Evolutionary conservation across 345 rosid species (phyloP).

Genomic region (Psidium friedrichsthalianum): DNA sequence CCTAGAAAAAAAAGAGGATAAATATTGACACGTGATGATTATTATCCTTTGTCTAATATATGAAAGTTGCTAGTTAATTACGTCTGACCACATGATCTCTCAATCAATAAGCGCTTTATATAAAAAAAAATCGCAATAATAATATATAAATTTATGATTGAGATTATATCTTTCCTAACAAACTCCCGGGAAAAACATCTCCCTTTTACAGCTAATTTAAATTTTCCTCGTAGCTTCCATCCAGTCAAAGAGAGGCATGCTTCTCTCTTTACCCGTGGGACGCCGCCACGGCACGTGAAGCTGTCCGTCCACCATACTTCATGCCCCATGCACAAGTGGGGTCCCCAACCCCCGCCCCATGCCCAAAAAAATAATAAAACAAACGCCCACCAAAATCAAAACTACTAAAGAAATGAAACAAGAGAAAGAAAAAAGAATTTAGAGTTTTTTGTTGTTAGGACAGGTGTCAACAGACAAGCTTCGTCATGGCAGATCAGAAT

Average conservation of each 20-base stretch:
- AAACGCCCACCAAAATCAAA: not conserved
- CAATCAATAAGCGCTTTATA: no score
- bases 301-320: conserved; percentile 8
- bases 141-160: no score
- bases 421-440: not conserved
- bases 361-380: not conserved
- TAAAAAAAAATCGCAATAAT: no score
- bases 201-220: not conserved
- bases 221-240: not conserved
- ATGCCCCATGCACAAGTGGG: conserved; percentile 2
- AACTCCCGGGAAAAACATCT: no score
- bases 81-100: no score
- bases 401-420: not conserved
- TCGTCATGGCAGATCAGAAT: not conserved
- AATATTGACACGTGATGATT: not conserved
- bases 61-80: no score
- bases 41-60: not conserved
- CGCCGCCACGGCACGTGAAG: conserved; percentile 20
- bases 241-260: not conserved
- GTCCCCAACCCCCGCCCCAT: not conserved
- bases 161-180: no score
- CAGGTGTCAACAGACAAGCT: conserved; percentile 1
- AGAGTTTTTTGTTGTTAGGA: not conserved
- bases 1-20: not conserved
- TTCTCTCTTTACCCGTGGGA: not conserved